Evolutionary conservation across 2,329 filamentous ascomycete species (phyloP).

Genomic region (Aspergillus spinulosporus): DNA sequence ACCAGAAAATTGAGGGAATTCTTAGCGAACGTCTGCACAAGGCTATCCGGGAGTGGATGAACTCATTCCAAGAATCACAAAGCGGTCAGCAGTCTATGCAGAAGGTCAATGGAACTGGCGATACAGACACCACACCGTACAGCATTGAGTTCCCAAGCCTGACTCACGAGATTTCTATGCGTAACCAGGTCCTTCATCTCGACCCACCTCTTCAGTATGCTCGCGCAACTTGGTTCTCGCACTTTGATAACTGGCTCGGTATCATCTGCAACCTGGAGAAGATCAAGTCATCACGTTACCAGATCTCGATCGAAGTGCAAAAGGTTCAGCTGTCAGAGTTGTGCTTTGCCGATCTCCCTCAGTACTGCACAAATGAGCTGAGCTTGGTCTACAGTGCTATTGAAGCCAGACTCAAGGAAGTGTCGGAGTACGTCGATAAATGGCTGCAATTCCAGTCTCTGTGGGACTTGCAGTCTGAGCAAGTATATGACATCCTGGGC

Average conservation of each 20-base stretch:
- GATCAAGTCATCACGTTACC: conserved; percentile 92
- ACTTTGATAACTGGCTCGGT: conserved; percentile 90
- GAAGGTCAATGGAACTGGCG: conserved; percentile 24
- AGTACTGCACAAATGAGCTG: conserved; percentile 76
- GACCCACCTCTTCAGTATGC: conserved; percentile 92
- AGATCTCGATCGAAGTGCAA: conserved; percentile 69
- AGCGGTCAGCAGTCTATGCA: conserved; percentile 31
- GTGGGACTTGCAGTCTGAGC: conserved; percentile 95
- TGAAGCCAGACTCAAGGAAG: conserved; percentile 76
- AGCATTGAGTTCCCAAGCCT: conserved; percentile 53
- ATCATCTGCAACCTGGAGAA: conserved; percentile 89
- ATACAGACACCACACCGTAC: conserved; percentile 34
- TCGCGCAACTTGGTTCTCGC: conserved; percentile 87
- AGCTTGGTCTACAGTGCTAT: conserved; percentile 78
- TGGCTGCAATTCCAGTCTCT: conserved; percentile 98
- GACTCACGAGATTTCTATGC: conserved; percentile 93
- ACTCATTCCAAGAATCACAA: conserved; percentile 69
- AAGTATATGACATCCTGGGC: conserved; percentile 88
- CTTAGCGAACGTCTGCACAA: conserved; percentile 79
- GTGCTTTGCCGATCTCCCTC: conserved; percentile 78
- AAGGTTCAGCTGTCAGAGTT: conserved; percentile 49
- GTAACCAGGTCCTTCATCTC: conserved; percentile 94
- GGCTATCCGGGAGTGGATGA: conserved; percentile 84
- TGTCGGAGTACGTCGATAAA: conserved; percentile 87
- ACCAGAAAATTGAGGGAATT: conserved; percentile 77